Conservation (phyloP, 2,329 filamentous ascomycete genomes). For the Arthrobotrys conoides region DNA sequence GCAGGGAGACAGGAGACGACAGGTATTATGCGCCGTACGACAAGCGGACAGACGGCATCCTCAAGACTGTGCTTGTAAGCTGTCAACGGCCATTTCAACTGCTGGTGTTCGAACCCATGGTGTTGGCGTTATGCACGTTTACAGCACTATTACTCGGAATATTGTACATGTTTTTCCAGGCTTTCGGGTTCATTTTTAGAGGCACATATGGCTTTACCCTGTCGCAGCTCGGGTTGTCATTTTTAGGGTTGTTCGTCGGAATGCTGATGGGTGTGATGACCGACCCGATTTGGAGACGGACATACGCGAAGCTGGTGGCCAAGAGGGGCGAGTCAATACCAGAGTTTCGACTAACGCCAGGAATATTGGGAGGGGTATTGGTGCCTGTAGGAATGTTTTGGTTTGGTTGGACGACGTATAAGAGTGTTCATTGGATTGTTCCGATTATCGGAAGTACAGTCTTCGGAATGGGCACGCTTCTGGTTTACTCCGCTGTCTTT, state of each 20-base stretch:
- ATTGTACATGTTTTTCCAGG: slow-evolving; percentile 91
- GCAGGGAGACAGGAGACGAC: slow-evolving; percentile 82
- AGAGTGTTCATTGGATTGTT: slow-evolving; percentile 81
- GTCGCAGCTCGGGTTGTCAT: slow-evolving; percentile 84
- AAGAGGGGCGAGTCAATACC: slow-evolving; percentile 78
- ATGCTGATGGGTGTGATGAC: slow-evolving; percentile 76
- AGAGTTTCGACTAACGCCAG: slow-evolving; percentile 85
- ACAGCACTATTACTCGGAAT: slow-evolving; percentile 89
- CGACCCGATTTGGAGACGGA: slow-evolving; percentile 77
- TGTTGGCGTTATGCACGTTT: slow-evolving; percentile 82
- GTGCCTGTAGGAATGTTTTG: slow-evolving; percentile 87
- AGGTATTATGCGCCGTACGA: slow-evolving; percentile 84
- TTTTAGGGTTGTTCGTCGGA: slow-evolving; percentile 79
- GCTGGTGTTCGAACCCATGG: slow-evolving; percentile 86
- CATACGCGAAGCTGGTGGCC: slow-evolving; percentile 74
- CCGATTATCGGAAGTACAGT: slow-evolving; percentile 80
- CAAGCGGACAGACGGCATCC: slow-evolving; percentile 77
- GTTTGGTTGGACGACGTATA: slow-evolving; percentile 87
- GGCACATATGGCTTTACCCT: slow-evolving; percentile 81
- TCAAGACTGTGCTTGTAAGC: slow-evolving; percentile 73
- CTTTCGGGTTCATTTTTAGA: slow-evolving; percentile 84
- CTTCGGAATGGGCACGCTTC: slow-evolving; percentile 79
- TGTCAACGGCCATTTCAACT: slow-evolving; percentile 76
- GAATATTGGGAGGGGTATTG: slow-evolving; percentile 80
- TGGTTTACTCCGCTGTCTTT: slow-evolving; percentile 87